A percentile compares a stretch with the other conserved stretches of the same genome.
Evolutionary conservation across 805 yeast genomes (phyloP).

Genomic region (Metschnikowia continentalis): DNA sequence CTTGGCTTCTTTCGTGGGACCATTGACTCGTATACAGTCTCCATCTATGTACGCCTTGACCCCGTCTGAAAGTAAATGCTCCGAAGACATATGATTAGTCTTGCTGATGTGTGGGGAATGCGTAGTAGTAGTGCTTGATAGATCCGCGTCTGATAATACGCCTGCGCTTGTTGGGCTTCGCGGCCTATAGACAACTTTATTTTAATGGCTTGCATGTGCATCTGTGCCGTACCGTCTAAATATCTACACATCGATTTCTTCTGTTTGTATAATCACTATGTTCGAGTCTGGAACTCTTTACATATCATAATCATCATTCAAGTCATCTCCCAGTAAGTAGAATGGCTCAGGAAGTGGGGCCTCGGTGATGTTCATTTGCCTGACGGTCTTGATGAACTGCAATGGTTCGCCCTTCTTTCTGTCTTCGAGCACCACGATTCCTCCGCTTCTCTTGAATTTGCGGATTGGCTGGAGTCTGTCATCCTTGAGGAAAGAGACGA

Average conservation of each 20-base stretch:
- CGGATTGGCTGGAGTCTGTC: slow-evolving; percentile 81
- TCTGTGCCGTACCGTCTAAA: not conserved
- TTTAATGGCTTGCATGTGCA: not conserved
- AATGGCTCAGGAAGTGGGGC: slow-evolving; percentile 75
- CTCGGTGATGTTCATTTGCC: slow-evolving; percentile 69
- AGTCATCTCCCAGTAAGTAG: slow-evolving; percentile 53
- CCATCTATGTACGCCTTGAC: slow-evolving; percentile 1
- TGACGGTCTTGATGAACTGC: slow-evolving; percentile 73
- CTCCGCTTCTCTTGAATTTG: slow-evolving; percentile 63
- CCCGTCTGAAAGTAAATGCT: not conserved
- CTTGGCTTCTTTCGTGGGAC: not conserved
- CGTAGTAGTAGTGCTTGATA: not conserved
- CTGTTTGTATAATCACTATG: not conserved
- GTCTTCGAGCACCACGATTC: slow-evolving; percentile 70
- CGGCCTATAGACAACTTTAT: not conserved
- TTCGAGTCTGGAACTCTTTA: slow-evolving; percentile 5
- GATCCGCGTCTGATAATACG: not conserved
- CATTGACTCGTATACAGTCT: not conserved
- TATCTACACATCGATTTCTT: not conserved
- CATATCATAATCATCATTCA: slow-evolving; percentile 32
- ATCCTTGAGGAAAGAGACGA: slow-evolving; percentile 70
- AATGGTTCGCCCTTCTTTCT: slow-evolving; percentile 55
- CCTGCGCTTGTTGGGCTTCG: not conserved
- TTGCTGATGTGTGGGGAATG: not conserved
- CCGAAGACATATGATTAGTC: not conserved